phyloP scores from a whole-genome alignment of 192 early-diverging fungal genomes.

The Mortierella alpina region DNA sequence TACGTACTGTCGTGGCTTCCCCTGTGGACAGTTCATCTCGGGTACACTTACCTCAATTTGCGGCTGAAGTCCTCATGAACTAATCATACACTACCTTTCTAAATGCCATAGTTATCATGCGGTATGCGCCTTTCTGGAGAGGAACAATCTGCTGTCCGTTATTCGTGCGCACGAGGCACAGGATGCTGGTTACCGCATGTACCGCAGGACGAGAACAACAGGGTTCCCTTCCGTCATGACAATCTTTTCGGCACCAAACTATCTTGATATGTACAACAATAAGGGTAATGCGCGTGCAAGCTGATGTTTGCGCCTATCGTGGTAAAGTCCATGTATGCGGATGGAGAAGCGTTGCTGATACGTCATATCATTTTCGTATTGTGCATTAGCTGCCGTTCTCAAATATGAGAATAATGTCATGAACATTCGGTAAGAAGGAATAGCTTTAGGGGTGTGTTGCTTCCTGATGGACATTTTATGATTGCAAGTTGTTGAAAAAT shows the following conservation, averaged over 20 bases:
- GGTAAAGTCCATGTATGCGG: too few relatives aligned
- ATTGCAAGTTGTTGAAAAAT: not conserved
- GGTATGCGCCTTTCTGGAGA: conserved; percentile 90
- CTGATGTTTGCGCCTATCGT: not conserved
- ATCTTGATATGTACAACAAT: conserved; percentile 97
- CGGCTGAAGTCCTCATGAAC: too few relatives aligned
- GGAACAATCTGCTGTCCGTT: conserved; percentile 90
- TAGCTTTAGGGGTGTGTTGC: too few relatives aligned
- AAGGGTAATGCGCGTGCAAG: conserved; percentile 59
- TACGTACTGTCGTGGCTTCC: conserved; percentile 5
- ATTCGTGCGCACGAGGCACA: conserved; percentile 98
- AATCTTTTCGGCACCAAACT: conserved; percentile 98
- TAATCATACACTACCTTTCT: not conserved
- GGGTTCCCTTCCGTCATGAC: conserved; percentile 97
- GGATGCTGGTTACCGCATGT: conserved; percentile 95
- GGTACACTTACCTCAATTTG: too few relatives aligned
- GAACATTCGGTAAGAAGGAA: conserved; percentile 81
- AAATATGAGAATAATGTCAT: conserved; percentile 99
- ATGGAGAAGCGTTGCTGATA: not conserved
- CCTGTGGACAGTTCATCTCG: too few relatives aligned
- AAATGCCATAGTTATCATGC: conserved; percentile 76
- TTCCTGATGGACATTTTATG: too few relatives aligned
- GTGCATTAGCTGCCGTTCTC: conserved; percentile 81
- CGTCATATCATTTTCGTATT: not conserved
- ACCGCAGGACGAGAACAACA: conserved; percentile 88